Evolutionary conservation across 2,329 filamentous ascomycete species (phyloP), one percentile per base, ranked within the genome.

Genomic region (Diaporthe citrichinensis): DNA sequence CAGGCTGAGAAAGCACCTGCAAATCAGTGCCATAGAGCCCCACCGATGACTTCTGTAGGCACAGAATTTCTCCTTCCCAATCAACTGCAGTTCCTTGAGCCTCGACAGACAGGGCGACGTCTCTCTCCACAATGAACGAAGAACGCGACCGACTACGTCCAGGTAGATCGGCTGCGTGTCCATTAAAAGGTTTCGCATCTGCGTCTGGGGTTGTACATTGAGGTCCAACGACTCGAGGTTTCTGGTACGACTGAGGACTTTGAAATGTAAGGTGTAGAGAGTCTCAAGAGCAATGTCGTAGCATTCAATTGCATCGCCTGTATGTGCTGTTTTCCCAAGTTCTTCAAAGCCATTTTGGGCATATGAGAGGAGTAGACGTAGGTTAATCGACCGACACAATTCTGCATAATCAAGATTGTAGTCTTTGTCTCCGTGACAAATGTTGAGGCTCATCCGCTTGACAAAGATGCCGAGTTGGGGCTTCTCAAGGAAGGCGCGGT

Each of bases 241-340:
- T 12, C 23, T 41, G 23, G 58, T 61, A 41, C 14, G 23, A 14
- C 12, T 28, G 34, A 61, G 34, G 12, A 61, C 23, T 25, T 15
- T 61, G 36, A 61, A 41, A 9, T 41, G 58, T 2, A 61, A 9
- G 34, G 23, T 17, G 36, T 39, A 61, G 36, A 61, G 28, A 28
- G 23, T n/a, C 4, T 59, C 34, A n/a, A 39, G 20, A 20, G 20
- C 3, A 14, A 14, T 3, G 5, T 7, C 12, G 34, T 7, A 9
- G 12, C 0, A 3, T 15, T 3, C 8, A 0, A 0, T 4, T n/a
- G 2, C 4, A 7, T 9, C 3, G 20, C 4, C 5, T 34, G 4
- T 2, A 14, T 3, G 17, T 12, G 9, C 2, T 49, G 17, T 1
- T 14, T 2, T 51, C 3, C 8, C 15, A 4, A 6, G 46, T 17